Conservation (phyloP, 176 grass and related monocot genomes). For the Aechmea fasciata region DNA sequence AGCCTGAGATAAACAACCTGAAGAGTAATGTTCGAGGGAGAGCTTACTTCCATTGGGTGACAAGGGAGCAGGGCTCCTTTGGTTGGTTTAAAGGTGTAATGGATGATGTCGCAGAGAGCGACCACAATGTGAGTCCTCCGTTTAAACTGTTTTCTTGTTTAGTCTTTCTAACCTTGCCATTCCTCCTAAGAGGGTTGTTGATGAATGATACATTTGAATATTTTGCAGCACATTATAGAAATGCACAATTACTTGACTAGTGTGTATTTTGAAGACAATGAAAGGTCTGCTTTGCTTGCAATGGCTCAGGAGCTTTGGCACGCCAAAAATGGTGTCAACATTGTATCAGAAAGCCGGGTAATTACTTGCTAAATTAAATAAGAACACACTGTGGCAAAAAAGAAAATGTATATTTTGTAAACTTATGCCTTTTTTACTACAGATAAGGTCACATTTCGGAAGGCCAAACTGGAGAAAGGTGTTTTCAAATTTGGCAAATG, state of each 20-base stretch:
- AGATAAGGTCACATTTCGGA: conserved; percentile 96
- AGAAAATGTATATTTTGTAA: neutral
- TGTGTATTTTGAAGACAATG: conserved; percentile 97
- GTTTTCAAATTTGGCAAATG: conserved; percentile 67
- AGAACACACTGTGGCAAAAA: neutral
- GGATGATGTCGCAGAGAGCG: conserved; percentile 91
- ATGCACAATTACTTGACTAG: conserved; percentile 99
- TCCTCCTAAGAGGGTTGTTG: neutral
- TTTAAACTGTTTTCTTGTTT: conserved; percentile 6
- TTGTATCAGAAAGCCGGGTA: conserved; percentile 90
- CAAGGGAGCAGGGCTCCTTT: conserved; percentile 95
- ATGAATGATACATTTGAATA: conserved; percentile 24
- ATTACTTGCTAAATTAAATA: neutral
- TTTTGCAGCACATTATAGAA: conserved; percentile 85
- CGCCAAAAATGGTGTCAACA: conserved; percentile 85
- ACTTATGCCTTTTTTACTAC: conserved; percentile 12
- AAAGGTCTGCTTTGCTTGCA: conserved; percentile 76
- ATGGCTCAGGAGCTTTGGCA: conserved; percentile 94
- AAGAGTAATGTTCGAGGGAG: conserved; percentile 71
- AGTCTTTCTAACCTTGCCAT: neutral
- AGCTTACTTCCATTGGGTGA: conserved; percentile 99
- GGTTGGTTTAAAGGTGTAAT: conserved; percentile 99
- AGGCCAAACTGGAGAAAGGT: conserved; percentile 99
- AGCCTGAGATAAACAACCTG: conserved; percentile 44
- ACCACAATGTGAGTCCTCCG: conserved; percentile 47